These are phyloP conservation scores for Apiospora pterosperma DNA, from an alignment of 2,329 filamentous ascomycete genomes.

Conservation along the genomic window DNA sequence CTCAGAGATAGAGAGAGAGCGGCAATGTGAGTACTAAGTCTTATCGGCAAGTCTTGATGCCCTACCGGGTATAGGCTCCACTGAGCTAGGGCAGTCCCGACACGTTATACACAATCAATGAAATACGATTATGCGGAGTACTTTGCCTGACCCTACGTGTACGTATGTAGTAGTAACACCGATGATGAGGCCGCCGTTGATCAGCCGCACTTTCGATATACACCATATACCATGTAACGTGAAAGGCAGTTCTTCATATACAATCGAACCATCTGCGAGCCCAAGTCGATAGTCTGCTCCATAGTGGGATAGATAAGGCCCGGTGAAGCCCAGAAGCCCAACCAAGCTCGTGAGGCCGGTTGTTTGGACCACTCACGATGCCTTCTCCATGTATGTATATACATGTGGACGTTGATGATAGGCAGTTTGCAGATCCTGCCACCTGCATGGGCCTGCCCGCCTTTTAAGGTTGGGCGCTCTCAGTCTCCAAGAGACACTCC, in stretches of 20 bases:
- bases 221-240: no score
- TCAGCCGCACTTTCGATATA: not conserved
- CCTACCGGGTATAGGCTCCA: no score
- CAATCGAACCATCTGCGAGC: not conserved
- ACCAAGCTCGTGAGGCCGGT: not conserved
- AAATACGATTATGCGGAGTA: no score
- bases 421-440: not conserved
- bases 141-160: not conserved
- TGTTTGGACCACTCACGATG: not conserved
- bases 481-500: not conserved
- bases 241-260: not conserved
- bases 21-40: no score
- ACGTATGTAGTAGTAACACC: not conserved
- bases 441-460: not conserved
- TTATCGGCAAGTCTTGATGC: no score
- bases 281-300: not conserved
- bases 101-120: no score
- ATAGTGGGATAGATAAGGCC: not conserved
- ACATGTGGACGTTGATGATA: conserved; percentile 1
- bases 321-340: not conserved
- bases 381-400: not conserved
- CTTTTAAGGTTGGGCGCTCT: conserved; percentile 2
- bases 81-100: no score
- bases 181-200: not conserved
- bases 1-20: no score